Base-by-base conservation (phyloP, 805 yeast species). In the Saturnispora zaruensis region DNA sequence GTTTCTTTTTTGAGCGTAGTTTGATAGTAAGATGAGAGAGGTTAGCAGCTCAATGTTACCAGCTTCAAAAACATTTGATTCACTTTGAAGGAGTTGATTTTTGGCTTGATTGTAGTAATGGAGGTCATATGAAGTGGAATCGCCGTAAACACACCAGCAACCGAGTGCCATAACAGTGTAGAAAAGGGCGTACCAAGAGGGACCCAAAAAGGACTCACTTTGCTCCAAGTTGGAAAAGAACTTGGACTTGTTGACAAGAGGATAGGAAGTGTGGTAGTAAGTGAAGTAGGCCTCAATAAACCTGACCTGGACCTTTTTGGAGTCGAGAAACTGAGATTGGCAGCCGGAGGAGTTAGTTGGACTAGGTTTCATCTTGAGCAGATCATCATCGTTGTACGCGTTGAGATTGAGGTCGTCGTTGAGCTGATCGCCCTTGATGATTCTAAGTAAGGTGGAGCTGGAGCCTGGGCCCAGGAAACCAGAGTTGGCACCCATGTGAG, bases 391-490 rank as follows among this genome's bases (percentile, higher is more conserved):
- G n/a, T 41, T 40, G 8, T 28, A 41, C 6, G 38, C n/a, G 23
- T 47, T 45, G 21, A 28, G 30, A 13, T 41, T 46, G 30, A 32
- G 32, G 37, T 58, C 59, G 44, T 58, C 65, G 21, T 60, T 63
- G n/a, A 59, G 51, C 37, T 61, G 63, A 50, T 63, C 62, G 7
- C 66, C 66, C 51, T 62, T 66, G 62, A 64, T 61, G 6, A 64
- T 64, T 46, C 64, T 53, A 41, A 82, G 62, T 18, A 79, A 66
- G 6, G 78, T 77, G 2, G 82, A 74, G 51, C 79, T 72, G 4
- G 88, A 80, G 7, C 81, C 84, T 11, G 76, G 74, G 1, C 89
- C 89, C 55, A 78, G 77, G 59, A 78, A 82, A 0, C 88, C 87
- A 26, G 75, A 75, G 41, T 64, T 66, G 23, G 60, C 56, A 25